phyloP scores from a whole-genome alignment of 2,329 filamentous ascomycete genomes.

The Neocatenulostroma microsporum region DNA sequence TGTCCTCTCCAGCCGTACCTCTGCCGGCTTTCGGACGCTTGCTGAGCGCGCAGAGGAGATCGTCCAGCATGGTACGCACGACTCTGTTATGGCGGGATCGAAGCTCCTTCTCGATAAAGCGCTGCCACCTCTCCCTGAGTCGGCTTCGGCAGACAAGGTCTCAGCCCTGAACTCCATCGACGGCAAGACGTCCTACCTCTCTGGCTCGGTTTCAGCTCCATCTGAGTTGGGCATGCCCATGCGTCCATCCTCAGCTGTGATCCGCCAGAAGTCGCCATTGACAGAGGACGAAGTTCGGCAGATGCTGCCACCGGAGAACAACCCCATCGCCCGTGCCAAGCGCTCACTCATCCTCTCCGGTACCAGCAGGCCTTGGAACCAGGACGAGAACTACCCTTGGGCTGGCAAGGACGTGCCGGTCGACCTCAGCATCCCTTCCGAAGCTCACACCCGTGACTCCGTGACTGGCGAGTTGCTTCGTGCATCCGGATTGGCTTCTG shows the following conservation, averaged over 20 bases:
- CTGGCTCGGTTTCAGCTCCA: constrained; percentile 27
- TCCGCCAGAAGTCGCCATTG: constrained; percentile 23
- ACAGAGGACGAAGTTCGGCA: constrained; percentile 25
- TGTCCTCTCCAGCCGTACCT: constrained; percentile 29
- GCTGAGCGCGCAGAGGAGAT: constrained; percentile 32
- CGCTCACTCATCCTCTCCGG: constrained; percentile 29
- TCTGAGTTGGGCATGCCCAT: constrained; percentile 20
- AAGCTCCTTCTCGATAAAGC: constrained; percentile 26
- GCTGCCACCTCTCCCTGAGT: constrained; percentile 28
- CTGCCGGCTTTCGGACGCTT: constrained; percentile 30
- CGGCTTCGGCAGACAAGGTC: constrained; percentile 21
- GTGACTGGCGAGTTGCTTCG: constrained; percentile 22
- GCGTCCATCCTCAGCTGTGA: constrained; percentile 23
- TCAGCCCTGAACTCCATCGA: constrained; percentile 17
- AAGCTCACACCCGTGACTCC: constrained; percentile 25
- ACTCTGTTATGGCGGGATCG: constrained; percentile 21
- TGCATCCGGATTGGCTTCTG: too few relatives aligned
- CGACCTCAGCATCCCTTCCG: constrained; percentile 31
- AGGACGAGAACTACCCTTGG: constrained; percentile 42
- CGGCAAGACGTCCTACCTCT: constrained; percentile 22
- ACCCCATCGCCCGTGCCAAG: constrained; percentile 26
- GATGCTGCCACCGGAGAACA: constrained; percentile 26
- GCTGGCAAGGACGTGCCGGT: constrained; percentile 32
- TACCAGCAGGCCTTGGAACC: constrained; percentile 41
- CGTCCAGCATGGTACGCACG: constrained; percentile 30